Evolutionary conservation across 306 rosid species (phyloP).

Genomic region (Pterocarpus santalinus): DNA sequence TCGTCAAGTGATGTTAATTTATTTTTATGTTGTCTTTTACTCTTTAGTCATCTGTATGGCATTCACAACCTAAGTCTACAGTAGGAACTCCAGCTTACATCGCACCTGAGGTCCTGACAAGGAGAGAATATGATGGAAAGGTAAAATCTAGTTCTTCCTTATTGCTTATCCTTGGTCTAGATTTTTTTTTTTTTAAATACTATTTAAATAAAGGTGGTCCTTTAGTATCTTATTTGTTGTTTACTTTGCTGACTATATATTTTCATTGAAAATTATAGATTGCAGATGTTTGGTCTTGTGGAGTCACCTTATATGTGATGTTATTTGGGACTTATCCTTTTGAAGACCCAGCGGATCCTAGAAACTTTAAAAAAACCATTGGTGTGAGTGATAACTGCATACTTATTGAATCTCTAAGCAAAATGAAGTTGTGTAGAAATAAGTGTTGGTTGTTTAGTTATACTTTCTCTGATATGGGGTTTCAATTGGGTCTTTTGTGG

Average conservation of each 20-base stretch:
- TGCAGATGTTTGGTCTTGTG: conserved; percentile 98
- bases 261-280: conserved; percentile 56
- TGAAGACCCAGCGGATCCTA: conserved; percentile 83
- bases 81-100: conserved; percentile 95
- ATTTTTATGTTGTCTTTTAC: conserved; percentile 45
- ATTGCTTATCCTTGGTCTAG: conserved; percentile 21
- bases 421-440: conserved; percentile 13
- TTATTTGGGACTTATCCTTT: conserved; percentile 88
- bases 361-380: conserved; percentile 73
- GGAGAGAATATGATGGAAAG: conserved; percentile 83
- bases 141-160: conserved; percentile 50
- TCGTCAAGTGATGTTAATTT: conserved; percentile 43
- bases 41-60: conserved; percentile 74
- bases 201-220: background rate
- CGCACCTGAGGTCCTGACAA: conserved; percentile 88
- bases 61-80: conserved; percentile 88
- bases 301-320: conserved; percentile 93
- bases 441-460: conserved; percentile 20
- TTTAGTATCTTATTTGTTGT: background rate
- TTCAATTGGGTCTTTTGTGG: conserved; percentile 29
- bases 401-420: conserved; percentile 13
- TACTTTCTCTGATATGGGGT: conserved; percentile 30
- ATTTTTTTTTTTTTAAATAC: background rate
- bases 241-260: conserved; percentile 8
- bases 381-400: conserved; percentile 56